These are phyloP conservation scores for Pseudopyricularia javanii DNA, from an alignment of 2,329 filamentous ascomycete species.

Conservation along the genomic window DNA sequence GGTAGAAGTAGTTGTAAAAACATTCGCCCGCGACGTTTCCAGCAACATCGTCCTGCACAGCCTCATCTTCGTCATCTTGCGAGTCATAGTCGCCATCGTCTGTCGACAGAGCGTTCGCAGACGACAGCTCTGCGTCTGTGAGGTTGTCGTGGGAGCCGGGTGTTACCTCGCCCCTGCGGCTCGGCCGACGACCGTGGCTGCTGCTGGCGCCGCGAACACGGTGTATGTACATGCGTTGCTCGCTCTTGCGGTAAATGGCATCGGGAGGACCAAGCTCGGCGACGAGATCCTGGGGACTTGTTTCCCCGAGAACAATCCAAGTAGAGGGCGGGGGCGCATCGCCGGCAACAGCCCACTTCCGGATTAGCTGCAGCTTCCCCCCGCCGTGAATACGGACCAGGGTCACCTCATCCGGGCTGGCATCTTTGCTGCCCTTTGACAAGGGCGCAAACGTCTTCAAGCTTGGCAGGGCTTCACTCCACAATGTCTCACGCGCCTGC, in stretches of 20 bases:
- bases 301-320: conserved; percentile 68
- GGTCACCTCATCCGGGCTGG: conserved; percentile 71
- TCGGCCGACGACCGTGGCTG: conserved; percentile 11
- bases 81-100: conserved; percentile 48
- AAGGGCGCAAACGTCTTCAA: conserved; percentile 59
- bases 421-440: conserved; percentile 29
- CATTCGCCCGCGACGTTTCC: conserved; percentile 55
- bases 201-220: conserved; percentile 44
- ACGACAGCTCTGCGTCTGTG: conserved; percentile 65
- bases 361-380: conserved; percentile 65
- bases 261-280: conserved; percentile 87
- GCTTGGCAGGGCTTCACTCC: conserved; percentile 61
- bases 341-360: conserved; percentile 48
- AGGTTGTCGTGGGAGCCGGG: conserved; percentile 32
- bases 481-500: conserved; percentile 64
- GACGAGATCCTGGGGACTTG: conserved; percentile 82
- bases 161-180: conserved; percentile 25
- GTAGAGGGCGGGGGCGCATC: conserved; percentile 22
- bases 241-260: conserved; percentile 84
- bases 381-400: conserved; percentile 66
- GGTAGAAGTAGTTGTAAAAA: conserved; percentile 96
- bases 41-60: conserved; percentile 40
- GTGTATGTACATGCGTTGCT: conserved; percentile 81
- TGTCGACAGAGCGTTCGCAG: conserved; percentile 58
- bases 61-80: conserved; percentile 51